Conservation (phyloP, 2,329 filamentous ascomycete species). For the Fusarium caatingaense region DNA sequence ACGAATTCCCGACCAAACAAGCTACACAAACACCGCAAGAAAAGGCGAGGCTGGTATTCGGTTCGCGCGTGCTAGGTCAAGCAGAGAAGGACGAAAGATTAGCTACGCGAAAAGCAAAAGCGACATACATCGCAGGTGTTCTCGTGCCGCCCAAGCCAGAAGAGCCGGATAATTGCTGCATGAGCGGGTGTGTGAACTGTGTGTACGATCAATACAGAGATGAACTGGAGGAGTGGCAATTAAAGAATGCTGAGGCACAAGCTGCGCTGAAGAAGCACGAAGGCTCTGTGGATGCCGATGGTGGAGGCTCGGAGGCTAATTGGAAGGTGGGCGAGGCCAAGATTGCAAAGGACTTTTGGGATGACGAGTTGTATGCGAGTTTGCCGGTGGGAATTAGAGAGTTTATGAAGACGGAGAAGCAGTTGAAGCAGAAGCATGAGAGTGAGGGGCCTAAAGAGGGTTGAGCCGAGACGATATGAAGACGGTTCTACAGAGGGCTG, state of each 20-base stretch:
- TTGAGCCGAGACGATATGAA: conserved; percentile 35
- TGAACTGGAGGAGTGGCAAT: conserved; percentile 90
- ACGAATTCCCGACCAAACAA: conserved; percentile 33
- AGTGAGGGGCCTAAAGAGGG: conserved; percentile 63
- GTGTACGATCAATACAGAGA: conserved; percentile 95
- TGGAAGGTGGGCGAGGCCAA: conserved; percentile 63
- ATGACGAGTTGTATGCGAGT: conserved; percentile 78
- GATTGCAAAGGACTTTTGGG: conserved; percentile 65
- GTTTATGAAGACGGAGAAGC: conserved; percentile 98
- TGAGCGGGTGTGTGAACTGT: conserved; percentile 98
- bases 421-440: conserved; percentile 78
- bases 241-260: conserved; percentile 72
- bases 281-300: conserved; percentile 81
- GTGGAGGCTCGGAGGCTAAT: conserved; percentile 77
- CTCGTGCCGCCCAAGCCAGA: conserved; percentile 83
- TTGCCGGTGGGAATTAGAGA: conserved; percentile 94
- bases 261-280: conserved; percentile 56
- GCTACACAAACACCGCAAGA: conserved; percentile 59
- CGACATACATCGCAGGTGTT: conserved; percentile 79
- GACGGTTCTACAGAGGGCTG: neutral
- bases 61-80: conserved; percentile 80
- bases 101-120: conserved; percentile 67
- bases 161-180: conserved; percentile 98
- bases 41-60: conserved; percentile 79
- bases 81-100: conserved; percentile 73